phyloP scores from a whole-genome alignment of 352 stramenopile species.

The Globisporangium carolinianum region DNA sequence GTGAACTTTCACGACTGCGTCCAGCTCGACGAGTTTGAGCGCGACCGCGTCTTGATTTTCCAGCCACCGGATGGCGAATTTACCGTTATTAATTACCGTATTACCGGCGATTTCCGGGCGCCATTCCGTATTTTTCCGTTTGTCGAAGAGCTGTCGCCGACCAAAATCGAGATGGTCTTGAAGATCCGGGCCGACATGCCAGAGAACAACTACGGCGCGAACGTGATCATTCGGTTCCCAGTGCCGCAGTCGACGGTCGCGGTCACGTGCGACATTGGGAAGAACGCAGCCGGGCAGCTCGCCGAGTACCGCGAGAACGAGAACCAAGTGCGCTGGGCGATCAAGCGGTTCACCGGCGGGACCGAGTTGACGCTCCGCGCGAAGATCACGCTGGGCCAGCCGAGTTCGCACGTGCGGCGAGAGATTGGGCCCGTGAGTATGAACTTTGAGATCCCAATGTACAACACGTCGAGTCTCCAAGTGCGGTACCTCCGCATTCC shows the following conservation, averaged over 20 bases:
- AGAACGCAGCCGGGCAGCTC: conserved; percentile 68
- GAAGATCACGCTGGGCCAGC: conserved; percentile 86
- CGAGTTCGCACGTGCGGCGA: conserved; percentile 71
- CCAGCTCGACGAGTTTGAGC: conserved; percentile 94
- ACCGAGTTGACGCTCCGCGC: conserved; percentile 93
- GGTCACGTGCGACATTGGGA: conserved; percentile 76
- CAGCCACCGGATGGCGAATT: conserved; percentile 74
- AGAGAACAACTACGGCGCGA: conserved; percentile 93
- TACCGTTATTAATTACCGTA: conserved; percentile 96
- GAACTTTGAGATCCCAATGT: conserved; percentile 99
- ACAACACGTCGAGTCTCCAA: conserved; percentile 98
- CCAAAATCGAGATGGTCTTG: conserved; percentile 92
- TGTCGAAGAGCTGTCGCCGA: conserved; percentile 94
- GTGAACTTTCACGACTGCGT: conserved; percentile 99
- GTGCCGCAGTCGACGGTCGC: conserved; percentile 85
- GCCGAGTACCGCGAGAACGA: conserved; percentile 95
- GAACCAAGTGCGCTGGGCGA: conserved; percentile 94
- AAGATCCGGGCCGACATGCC: conserved; percentile 92
- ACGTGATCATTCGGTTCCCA: conserved; percentile 94
- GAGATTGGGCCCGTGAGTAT: conserved; percentile 97
- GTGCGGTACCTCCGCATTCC: conserved; percentile 97
- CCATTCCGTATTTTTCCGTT: conserved; percentile 97
- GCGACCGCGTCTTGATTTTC: conserved; percentile 84
- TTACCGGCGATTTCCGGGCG: conserved; percentile 95
- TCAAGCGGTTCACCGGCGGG: conserved; percentile 95